Percentiles rank a stretch among this genome's conserved stretches.
Evolutionary conservation across 1,139 yeast genomes (phyloP).

Genomic region (Williopsis jadinii): DNA sequence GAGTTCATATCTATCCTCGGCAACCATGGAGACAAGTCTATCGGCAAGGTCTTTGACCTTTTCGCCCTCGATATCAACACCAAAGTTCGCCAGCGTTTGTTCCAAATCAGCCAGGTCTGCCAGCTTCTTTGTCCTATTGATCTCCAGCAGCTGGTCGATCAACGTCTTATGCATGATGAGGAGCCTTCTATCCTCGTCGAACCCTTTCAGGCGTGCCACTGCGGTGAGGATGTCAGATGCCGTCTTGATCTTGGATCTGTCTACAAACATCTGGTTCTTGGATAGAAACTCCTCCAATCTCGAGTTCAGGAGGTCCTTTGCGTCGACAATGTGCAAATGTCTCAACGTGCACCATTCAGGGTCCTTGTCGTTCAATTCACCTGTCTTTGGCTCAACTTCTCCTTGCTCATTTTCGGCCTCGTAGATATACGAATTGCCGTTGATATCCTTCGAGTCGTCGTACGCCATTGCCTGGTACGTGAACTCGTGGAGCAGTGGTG

Average conservation of each 20-base stretch:
- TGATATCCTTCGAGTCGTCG: slow-evolving; percentile 42
- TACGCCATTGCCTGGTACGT: slow-evolving; percentile 92
- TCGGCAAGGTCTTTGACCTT: slow-evolving; percentile 60
- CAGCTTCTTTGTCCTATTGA: slow-evolving; percentile 45
- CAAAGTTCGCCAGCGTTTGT: slow-evolving; percentile 72
- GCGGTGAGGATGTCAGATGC: slow-evolving; percentile 58
- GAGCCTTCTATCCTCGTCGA: slow-evolving; percentile 59
- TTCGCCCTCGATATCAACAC: slow-evolving; percentile 65
- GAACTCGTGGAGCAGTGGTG: slow-evolving; percentile 86
- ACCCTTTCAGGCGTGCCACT: slow-evolving; percentile 61
- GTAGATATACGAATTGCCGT: slow-evolving; percentile 51
- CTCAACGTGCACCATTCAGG: slow-evolving; percentile 69
- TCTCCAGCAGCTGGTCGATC: slow-evolving; percentile 50
- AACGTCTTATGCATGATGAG: slow-evolving; percentile 53
- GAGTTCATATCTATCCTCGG: slow-evolving; percentile 41
- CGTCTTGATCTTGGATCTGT: slow-evolving; percentile 52
- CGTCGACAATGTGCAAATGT: slow-evolving; percentile 73
- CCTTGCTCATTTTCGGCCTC: slow-evolving; percentile 58
- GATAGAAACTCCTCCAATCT: slow-evolving; percentile 62
- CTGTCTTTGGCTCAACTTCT: slow-evolving; percentile 37
- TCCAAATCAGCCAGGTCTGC: slow-evolving; percentile 65
- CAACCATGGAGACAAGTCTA: slow-evolving; percentile 53
- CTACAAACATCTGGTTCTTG: slow-evolving; percentile 66
- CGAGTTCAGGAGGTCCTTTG: slow-evolving; percentile 54
- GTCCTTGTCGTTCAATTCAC: slow-evolving; percentile 55